A percentile compares a stretch with the other conserved stretches of the same genome.
These are phyloP conservation scores for Cyclospora cayetanensis DNA, from an alignment of 169 alveolate genomes.

Conservation along the genomic window DNA sequence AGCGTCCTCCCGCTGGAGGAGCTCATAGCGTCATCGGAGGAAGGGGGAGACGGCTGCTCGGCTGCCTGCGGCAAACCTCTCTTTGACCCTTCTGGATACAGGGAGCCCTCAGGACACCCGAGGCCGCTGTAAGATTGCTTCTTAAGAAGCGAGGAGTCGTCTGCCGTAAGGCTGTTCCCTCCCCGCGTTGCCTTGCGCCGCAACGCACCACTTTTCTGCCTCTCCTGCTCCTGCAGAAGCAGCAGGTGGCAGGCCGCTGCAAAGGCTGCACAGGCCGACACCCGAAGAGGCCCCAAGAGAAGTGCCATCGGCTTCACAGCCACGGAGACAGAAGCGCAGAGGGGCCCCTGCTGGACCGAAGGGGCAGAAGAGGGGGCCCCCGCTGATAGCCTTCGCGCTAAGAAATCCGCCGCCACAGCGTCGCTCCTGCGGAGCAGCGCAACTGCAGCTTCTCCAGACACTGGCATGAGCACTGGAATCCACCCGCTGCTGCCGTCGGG, in stretches of 20 bases:
- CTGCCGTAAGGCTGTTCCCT: neutral
- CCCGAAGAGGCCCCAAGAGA: neutral
- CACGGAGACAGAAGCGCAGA: neutral
- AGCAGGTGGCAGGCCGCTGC: neutral
- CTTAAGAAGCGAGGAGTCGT: neutral
- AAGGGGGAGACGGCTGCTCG: neutral
- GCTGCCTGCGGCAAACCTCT: neutral
- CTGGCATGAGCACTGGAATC: conserved; percentile 21
- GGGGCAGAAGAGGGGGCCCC: neutral
- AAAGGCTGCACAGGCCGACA: neutral
- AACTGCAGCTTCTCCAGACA: neutral
- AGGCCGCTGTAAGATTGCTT: too few species aligned
- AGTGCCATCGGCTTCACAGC: neutral
- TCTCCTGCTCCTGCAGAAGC: neutral
- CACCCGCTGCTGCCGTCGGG: too few species aligned
- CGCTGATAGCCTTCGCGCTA: neutral
- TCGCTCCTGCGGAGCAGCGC: neutral
- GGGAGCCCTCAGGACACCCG: neutral
- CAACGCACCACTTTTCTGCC: too few species aligned
- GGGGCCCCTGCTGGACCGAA: neutral
- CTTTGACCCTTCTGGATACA: neutral
- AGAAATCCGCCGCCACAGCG: neutral
- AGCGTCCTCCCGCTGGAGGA: too few species aligned
- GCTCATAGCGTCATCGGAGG: too few species aligned
- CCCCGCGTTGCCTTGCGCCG: neutral